Base-by-base conservation (phyloP, 192 early-diverging fungal species). In the Coemansia sp. region DNA sequence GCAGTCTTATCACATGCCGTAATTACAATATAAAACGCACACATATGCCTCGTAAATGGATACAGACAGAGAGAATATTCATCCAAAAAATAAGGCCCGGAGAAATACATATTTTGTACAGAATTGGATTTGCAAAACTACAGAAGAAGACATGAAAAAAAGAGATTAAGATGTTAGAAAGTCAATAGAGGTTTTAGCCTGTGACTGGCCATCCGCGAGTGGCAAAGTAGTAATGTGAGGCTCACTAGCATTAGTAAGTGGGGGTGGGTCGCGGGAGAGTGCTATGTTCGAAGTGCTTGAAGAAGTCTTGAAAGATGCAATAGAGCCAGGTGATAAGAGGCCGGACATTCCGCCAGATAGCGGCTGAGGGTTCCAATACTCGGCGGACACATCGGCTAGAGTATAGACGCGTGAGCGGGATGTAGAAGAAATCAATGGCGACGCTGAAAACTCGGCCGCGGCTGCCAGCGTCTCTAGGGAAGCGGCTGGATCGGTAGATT, bases 181-280 rank as follows among this genome's bases (percentile, higher is more conserved):
- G 33, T 53, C 72, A 31, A 83, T 83, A 8, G 80, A 78, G 69
- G 49, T 83, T 53, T 78, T 83, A 49, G 39, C 53, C 2, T 49
- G 76, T 3, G 55, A 49, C 38, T n/a, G 15, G 13, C 4, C 38
- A 20, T 24, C 8, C 33, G 7, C 12, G 15, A 8, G 9, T 6
- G 16, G 12, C 31, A 36, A 16, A 15, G 6, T 24, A 34, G 16
- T 34, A 7, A n/a, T 16, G 31, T 7, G 15, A 34, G 33, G 12
- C 20, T 41, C 61, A 20, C 3, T n/a, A 12, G n/a, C 20, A 38
- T 20, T 3, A 27, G 8, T 16, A 36, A 18, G 29, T 36, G 24
- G 62, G 9, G 44, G 40, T 3, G 50, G 65, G 22, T 50, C 61
- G 41, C 66, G 44, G 60, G 67, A 71, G 3, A 62, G 70, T 36